A percentile compares a stretch with the other conserved stretches of the same genome.
These are phyloP conservation scores for Fomitopsis betulina DNA, from an alignment of 1,284 basidiomycete genomes.

Conservation along the genomic window DNA sequence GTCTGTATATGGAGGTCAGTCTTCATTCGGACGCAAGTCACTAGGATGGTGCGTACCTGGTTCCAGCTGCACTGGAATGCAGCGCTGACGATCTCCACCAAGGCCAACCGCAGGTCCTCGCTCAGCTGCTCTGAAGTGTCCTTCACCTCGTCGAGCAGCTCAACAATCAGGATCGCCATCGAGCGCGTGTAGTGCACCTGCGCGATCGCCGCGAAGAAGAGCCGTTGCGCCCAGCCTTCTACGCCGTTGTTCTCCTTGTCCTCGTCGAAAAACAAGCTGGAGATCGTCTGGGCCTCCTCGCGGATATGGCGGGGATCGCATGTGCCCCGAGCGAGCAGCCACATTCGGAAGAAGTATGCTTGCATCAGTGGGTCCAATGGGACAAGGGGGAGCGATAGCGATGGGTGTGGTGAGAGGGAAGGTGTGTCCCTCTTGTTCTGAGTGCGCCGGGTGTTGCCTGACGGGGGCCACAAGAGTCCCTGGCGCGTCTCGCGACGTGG, in stretches of 20 bases:
- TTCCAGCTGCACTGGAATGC: neutral
- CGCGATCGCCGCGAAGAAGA: slow-evolving; percentile 1
- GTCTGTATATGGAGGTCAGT: neutral
- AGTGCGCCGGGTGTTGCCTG: neutral
- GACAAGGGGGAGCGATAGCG: neutral
- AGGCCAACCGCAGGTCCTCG: neutral
- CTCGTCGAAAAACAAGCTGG: neutral
- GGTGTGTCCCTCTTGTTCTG: neutral
- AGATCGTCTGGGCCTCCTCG: neutral
- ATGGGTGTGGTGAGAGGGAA: neutral
- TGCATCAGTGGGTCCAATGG: slow-evolving; percentile 6
- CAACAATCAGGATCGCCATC: slow-evolving; percentile 5
- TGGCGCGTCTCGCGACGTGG: neutral
- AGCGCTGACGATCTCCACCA: neutral
- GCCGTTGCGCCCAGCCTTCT: neutral
- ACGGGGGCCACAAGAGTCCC: neutral
- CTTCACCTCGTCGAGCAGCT: neutral
- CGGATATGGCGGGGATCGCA: slow-evolving; percentile 1
- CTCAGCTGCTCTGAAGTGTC: neutral
- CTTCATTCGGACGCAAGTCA: neutral
- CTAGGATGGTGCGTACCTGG: neutral
- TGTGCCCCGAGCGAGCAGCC: neutral
- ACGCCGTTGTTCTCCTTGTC: neutral
- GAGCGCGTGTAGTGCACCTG: slow-evolving; percentile 6
- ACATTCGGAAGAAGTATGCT: slow-evolving; percentile 9